Evolutionary conservation across 345 rosid species (phyloP).

Genomic region (Dipteronia sinensis): DNA sequence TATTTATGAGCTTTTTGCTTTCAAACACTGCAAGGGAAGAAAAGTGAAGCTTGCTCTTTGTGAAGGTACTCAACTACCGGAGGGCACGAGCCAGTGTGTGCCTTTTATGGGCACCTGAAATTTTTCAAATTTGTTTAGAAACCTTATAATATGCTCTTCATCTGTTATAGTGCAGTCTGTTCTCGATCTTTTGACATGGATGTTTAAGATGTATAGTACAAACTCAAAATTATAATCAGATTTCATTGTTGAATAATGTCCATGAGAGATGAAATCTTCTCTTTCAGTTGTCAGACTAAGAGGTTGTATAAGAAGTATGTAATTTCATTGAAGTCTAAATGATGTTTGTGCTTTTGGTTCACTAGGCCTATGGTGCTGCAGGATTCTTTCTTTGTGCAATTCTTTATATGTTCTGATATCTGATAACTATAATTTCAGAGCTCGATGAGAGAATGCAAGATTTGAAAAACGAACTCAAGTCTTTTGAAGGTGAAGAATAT

Average conservation of each 20-base stretch:
- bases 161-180: background rate
- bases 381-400: background rate
- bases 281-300: background rate
- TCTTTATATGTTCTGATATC: slow-evolving; percentile 4
- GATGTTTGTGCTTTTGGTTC: background rate
- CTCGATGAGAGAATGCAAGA: slow-evolving; percentile 98
- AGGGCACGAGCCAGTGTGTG: background rate
- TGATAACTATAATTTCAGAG: slow-evolving; percentile 46
- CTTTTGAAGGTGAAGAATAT: slow-evolving; percentile 82
- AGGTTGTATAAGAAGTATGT: background rate
- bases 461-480: slow-evolving; percentile 88
- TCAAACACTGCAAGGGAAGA: slow-evolving; percentile 98
- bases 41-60: slow-evolving; percentile 92
- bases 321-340: background rate
- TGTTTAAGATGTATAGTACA: background rate
- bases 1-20: slow-evolving; percentile 97
- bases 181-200: background rate
- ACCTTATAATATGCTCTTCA: background rate
- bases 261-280: background rate
- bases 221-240: background rate
- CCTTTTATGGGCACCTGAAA: background rate
- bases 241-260: background rate
- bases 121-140: too few relatives aligned
- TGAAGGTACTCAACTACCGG: slow-evolving; percentile 60
- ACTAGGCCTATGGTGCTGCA: background rate